A percentile compares a stretch with the other conserved stretches of the same genome.
These are phyloP conservation scores for Leccinum longicurvipes DNA, from an alignment of 768 basidiomycete species.

Conservation along the genomic window DNA sequence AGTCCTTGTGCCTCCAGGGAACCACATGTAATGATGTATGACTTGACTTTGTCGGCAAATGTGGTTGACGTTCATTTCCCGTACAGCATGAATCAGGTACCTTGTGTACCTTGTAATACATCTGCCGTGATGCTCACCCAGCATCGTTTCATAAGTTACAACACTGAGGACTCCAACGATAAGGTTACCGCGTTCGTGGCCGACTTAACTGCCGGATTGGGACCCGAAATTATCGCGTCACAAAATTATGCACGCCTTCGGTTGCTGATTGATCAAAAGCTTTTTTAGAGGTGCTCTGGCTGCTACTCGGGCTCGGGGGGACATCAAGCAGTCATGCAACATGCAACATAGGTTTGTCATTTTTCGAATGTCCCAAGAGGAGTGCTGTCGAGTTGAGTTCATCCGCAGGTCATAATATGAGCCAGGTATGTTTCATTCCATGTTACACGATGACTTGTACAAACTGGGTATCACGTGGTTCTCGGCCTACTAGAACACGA, in stretches of 20 bases:
- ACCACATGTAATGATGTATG: constrained; percentile 36
- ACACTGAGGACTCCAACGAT: neutral
- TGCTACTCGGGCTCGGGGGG: constrained; percentile 27
- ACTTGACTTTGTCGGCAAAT: constrained; percentile 2
- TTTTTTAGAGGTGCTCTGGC: constrained; percentile 40
- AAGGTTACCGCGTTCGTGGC: constrained; percentile 52
- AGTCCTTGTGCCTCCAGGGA: constrained; percentile 45
- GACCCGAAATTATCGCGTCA: too few relatives aligned
- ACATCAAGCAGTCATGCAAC: constrained; percentile 50
- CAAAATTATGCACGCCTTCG: constrained; percentile 11
- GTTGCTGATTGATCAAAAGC: constrained; percentile 60
- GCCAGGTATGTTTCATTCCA: too few relatives aligned
- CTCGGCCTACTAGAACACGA: neutral
- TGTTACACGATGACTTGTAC: too few relatives aligned
- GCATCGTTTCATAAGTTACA: neutral
- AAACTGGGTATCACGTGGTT: too few relatives aligned
- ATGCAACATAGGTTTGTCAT: constrained; percentile 45
- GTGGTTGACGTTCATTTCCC: neutral
- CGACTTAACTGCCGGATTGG: too few relatives aligned
- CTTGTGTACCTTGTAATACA: constrained; percentile 31
- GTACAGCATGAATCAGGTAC: constrained; percentile 48
- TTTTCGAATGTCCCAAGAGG: neutral
- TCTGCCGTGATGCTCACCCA: constrained; percentile 35
- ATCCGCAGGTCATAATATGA: neutral
- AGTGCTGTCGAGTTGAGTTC: neutral